A percentile compares a stretch with the other conserved stretches of the same genome.
Conservation (phyloP, 2,329 filamentous ascomycete species). For the Apiospora aurea region DNA sequence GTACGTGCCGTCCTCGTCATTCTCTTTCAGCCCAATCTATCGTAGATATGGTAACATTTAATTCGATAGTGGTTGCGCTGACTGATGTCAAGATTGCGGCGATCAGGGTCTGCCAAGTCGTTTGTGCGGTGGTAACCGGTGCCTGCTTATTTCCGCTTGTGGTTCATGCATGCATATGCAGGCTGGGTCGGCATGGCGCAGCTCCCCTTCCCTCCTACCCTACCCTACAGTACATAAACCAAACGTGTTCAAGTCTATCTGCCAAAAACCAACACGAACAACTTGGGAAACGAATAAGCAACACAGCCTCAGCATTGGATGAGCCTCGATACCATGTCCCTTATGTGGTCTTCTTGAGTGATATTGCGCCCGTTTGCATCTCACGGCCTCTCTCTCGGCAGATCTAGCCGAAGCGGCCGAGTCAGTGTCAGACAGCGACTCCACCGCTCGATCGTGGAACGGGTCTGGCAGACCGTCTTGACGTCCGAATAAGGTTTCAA, state of each 20-base stretch:
- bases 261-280: not conserved
- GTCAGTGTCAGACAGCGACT: slow-evolving; percentile 1
- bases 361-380: too few relatives aligned
- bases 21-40: not conserved
- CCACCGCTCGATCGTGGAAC: not conserved
- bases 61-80: too few relatives aligned
- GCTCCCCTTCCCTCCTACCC: too few relatives aligned
- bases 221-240: not conserved
- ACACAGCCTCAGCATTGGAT: not conserved
- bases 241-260: not conserved
- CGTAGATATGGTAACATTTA: not conserved
- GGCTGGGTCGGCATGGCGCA: not conserved
- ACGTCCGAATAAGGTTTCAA: not conserved
- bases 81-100: not conserved
- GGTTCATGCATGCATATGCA: too few relatives aligned
- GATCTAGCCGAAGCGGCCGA: not conserved
- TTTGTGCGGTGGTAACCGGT: not conserved
- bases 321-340: too few relatives aligned
- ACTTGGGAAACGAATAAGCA: not conserved
- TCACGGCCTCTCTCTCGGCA: not conserved
- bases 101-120: not conserved
- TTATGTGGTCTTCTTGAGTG: too few relatives aligned
- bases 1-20: not conserved
- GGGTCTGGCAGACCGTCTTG: not conserved
- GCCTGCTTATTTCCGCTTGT: not conserved